phyloP scores from a whole-genome alignment of 345 rosid genomes.

The Eucalyptus curtisii region DNA sequence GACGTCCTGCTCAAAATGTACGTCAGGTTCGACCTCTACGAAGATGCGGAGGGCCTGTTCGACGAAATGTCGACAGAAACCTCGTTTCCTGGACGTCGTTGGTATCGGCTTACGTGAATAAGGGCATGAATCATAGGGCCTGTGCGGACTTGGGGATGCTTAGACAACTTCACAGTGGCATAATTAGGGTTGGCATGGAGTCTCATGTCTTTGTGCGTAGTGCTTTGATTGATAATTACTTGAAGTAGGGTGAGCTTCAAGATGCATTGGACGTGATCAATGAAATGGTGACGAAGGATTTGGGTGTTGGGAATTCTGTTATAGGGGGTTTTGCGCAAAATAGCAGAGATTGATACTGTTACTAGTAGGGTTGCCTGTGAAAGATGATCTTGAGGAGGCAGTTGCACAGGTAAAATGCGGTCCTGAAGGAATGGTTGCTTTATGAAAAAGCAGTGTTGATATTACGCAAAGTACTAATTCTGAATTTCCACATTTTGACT shows the following conservation, averaged over 20 bases:
- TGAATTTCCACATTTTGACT: not conserved
- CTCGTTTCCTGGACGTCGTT: constrained; percentile 55
- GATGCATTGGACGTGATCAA: constrained; percentile 28
- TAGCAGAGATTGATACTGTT: not conserved
- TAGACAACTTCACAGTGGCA: constrained; percentile 42
- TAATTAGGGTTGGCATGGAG: constrained; percentile 37
- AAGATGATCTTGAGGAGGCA: not conserved
- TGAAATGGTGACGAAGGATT: constrained; percentile 46
- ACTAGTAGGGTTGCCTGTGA: not conserved
- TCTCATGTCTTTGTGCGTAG: constrained; percentile 58
- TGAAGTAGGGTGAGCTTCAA: constrained; percentile 32
- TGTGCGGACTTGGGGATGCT: constrained; percentile 22
- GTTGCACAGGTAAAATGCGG: not conserved
- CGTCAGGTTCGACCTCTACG: constrained; percentile 30
- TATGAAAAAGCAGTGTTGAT: not conserved
- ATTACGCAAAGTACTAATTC: not conserved
- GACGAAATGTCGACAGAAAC: constrained; percentile 16
- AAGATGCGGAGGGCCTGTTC: constrained; percentile 18
- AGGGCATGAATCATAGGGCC: constrained; percentile 15
- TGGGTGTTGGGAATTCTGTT: constrained; percentile 66
- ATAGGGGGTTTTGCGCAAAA: constrained; percentile 56
- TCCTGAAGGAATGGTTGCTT: not conserved
- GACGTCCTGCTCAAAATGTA: constrained; percentile 34
- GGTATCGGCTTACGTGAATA: constrained; percentile 41
- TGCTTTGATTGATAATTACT: constrained; percentile 50